Conservation (phyloP, 164 flowering plant species). For the Berberis vulgaris region DNA sequence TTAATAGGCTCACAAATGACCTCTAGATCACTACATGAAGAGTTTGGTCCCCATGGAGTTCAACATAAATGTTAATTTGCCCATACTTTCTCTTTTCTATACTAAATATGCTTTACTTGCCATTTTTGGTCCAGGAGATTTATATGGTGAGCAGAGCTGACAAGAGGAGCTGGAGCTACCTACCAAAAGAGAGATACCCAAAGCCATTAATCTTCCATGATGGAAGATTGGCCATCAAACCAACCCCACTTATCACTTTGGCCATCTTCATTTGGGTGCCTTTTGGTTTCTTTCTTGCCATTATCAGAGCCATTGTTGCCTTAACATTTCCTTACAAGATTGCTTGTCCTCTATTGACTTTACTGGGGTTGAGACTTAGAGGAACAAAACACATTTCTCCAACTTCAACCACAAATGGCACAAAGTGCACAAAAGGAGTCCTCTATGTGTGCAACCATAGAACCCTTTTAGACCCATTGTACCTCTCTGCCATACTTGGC, state of each 20-base stretch:
- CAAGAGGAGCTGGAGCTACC: constrained; percentile 21
- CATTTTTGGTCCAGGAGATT: constrained; percentile 24
- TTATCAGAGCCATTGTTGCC: constrained; percentile 15
- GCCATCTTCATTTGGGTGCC: constrained; percentile 53
- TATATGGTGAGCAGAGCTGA: constrained; percentile 30
- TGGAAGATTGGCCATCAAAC: constrained; percentile 48
- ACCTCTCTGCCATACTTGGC: constrained; percentile 8
- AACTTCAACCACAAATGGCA: background rate
- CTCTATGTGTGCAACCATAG: constrained; percentile 65
- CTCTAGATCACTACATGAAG: too few relatives aligned
- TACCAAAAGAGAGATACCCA: constrained; percentile 39
- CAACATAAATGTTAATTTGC: too few relatives aligned
- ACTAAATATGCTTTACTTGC: background rate
- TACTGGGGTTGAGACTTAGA: constrained; percentile 18
- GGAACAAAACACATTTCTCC: constrained; percentile 1
- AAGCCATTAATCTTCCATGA: constrained; percentile 62
- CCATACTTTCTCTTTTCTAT: background rate
- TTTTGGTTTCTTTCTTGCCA: constrained; percentile 28
- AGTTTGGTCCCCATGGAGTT: too few relatives aligned
- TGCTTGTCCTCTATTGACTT: constrained; percentile 9
- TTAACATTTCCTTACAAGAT: constrained; percentile 23
- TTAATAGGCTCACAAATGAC: too few relatives aligned
- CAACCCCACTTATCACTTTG: constrained; percentile 31
- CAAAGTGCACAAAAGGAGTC: constrained; percentile 9
- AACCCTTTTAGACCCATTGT: constrained; percentile 39